Evolutionary conservation across 306 rosid species (phyloP), one percentile per base, ranked within the genome.

Genomic region (Begonia fuchsioides): DNA sequence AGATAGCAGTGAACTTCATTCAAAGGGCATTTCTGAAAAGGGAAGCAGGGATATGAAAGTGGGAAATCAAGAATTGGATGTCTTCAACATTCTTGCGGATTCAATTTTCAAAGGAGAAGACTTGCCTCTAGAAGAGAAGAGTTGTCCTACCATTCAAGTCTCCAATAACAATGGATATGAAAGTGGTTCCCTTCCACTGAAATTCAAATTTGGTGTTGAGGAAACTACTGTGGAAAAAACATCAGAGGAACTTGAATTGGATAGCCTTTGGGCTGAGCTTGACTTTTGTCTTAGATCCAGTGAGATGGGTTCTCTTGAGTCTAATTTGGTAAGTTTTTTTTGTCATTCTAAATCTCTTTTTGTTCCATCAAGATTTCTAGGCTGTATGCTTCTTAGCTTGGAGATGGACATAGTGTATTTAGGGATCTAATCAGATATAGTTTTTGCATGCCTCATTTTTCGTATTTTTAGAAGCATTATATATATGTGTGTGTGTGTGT

Each of bases 201-300:
- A 53, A 50, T 68, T 64, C 59, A 35, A 38, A 18, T 67, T 62
- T 44, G 50, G 18, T 39, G 8, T 1, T 8, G 41, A 44, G 53
- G 63, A 60, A 51, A 13, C 63, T 15, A 6, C 10, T 9, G 45
- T 40, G 12, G 43, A 10, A 1, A 69, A 62, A 49, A 66, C 44
- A 50, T 59, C 67, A 1, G 66, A 63, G 2, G 75, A 66, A 39
- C 54, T 52, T n/a, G 68, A 74, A 64, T 15, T 52, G 18, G 77
- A 73, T 35, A 4, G 0, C 3, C 63, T 78, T 13, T 78, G 69
- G 70, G 48, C 39, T 32, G 64, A 70, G 60, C 11, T 64, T 46
- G 67, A 67, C 2, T 47, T 44, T 39, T 35, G 44, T 46, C 53
- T 71, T 15, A n/a, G n/a, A 59, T 59, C 55, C 43, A 7, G 44